Conservation (phyloP, 129 eudicot species). For the Lonicera japonica region DNA sequence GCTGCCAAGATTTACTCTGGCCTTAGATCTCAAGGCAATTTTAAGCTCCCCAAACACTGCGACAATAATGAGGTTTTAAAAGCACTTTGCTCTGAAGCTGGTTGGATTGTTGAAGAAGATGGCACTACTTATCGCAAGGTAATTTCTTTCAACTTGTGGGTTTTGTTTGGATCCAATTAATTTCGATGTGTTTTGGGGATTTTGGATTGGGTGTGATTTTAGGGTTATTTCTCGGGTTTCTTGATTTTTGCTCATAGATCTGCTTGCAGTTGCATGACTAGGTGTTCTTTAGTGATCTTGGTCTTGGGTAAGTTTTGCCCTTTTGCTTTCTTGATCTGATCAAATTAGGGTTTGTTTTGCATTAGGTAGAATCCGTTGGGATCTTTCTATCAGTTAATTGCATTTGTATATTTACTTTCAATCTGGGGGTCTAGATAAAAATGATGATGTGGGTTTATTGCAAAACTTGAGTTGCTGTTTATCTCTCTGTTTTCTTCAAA, state of each 20-base stretch:
- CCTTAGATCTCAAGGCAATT: constrained; percentile 84
- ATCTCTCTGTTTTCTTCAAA: no score
- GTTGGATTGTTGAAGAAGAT: constrained; percentile 91
- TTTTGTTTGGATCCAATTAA: no score
- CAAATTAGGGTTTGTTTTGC: no score
- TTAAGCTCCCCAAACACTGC: constrained; percentile 84
- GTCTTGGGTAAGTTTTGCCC: background rate
- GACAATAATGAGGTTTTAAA: constrained; percentile 89
- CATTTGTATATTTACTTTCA: no score
- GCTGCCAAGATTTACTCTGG: constrained; percentile 94
- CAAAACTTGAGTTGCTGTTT: no score
- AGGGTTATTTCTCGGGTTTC: background rate
- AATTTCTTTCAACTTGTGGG: background rate
- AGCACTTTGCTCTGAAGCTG: constrained; percentile 89
- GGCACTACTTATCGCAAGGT: constrained; percentile 96
- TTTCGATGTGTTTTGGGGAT: no score
- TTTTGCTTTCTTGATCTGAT: background rate
- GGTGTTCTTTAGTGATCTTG: background rate
- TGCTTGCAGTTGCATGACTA: background rate
- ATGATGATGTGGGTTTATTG: no score
- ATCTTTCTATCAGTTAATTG: no score
- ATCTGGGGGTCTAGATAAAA: no score
- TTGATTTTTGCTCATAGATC: background rate
- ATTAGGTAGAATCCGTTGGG: no score
- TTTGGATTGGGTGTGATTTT: background rate